These are phyloP conservation scores for Xanthoconium stramineum DNA, from an alignment of 768 basidiomycete species.

Conservation along the genomic window DNA sequence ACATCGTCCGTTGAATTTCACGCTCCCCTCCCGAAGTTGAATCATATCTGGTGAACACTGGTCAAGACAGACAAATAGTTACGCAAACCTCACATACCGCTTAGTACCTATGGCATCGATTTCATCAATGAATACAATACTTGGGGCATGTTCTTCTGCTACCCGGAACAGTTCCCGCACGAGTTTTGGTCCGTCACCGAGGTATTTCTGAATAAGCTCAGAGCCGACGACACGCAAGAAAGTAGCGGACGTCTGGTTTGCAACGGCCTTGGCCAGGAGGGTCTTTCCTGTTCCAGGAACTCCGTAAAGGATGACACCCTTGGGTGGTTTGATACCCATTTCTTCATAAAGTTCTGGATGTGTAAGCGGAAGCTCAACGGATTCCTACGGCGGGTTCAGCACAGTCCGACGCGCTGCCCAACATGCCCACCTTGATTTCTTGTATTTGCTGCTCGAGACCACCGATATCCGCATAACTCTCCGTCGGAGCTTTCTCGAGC, in stretches of 20 bases:
- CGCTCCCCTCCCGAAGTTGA: constrained; percentile 98
- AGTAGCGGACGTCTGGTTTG: constrained; percentile 97
- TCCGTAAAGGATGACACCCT: constrained; percentile 98
- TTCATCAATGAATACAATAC: constrained; percentile 99
- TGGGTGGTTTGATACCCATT: constrained; percentile 99
- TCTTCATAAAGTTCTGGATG: constrained; percentile 99
- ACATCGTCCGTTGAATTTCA: constrained; percentile 98
- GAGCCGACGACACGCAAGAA: constrained; percentile 97
- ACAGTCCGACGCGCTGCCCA: not conserved
- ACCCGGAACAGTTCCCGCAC: constrained; percentile 96
- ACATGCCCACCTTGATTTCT: constrained; percentile 84
- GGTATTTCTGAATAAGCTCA: constrained; percentile 98
- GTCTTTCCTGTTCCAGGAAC: constrained; percentile 99
- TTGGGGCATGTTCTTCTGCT: constrained; percentile 96
- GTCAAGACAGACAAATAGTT: constrained; percentile 4
- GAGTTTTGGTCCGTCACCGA: constrained; percentile 97
- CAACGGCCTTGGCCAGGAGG: constrained; percentile 93
- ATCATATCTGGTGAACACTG: constrained; percentile 65
- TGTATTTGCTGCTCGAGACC: constrained; percentile 96
- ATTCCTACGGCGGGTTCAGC: constrained; percentile 58
- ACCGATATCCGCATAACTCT: constrained; percentile 98
- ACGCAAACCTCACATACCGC: constrained; percentile 52
- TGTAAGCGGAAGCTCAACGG: constrained; percentile 94
- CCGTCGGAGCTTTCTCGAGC: constrained; percentile 97
- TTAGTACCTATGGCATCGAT: constrained; percentile 99